Evolutionary conservation across 1,284 basidiomycete genomes (phyloP).

Genomic region (Pseudozyma sp.): DNA sequence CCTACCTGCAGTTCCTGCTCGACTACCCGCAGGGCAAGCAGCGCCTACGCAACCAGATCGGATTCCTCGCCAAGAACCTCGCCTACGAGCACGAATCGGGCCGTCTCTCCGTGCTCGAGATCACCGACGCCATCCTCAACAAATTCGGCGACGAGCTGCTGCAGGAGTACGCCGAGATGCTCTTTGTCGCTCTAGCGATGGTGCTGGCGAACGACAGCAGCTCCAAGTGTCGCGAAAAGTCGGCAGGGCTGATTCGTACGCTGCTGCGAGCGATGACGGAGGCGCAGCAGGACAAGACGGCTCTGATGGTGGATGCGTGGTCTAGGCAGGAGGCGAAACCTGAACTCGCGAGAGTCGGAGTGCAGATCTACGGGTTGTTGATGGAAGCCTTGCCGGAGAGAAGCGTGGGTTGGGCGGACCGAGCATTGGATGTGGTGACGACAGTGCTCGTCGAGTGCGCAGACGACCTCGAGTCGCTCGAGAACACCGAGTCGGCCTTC

Average conservation of each 20-base stretch:
- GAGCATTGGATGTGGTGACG: constrained; percentile 31
- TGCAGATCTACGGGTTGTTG: constrained; percentile 72
- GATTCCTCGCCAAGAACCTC: constrained; percentile 92
- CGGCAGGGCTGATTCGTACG: constrained; percentile 81
- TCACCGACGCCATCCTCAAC: constrained; percentile 82
- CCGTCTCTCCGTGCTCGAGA: constrained; percentile 89
- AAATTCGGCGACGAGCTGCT: constrained; percentile 87
- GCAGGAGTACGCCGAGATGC: constrained; percentile 84
- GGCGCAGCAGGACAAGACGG: constrained; percentile 74
- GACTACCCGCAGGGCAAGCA: constrained; percentile 98
- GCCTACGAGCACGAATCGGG: constrained; percentile 92
- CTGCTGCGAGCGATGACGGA: constrained; percentile 79
- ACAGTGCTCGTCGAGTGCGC: constrained; percentile 46
- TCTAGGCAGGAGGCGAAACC: constrained; percentile 74
- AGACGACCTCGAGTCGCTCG: constrained; percentile 50
- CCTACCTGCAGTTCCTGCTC: constrained; percentile 92
- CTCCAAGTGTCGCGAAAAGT: constrained; percentile 86
- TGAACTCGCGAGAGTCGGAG: constrained; percentile 78
- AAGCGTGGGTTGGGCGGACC: constrained; percentile 25
- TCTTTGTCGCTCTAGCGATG: constrained; percentile 93
- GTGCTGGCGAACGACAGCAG: constrained; percentile 93
- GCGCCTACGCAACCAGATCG: constrained; percentile 86
- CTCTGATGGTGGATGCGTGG: constrained; percentile 85
- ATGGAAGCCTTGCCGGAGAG: constrained; percentile 71
- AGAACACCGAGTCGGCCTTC: constrained; percentile 63